Percentiles rank a stretch among this genome's conserved stretches.
Conservation (phyloP, 805 yeast genomes). For the Wickerhamomyces pijperi region DNA sequence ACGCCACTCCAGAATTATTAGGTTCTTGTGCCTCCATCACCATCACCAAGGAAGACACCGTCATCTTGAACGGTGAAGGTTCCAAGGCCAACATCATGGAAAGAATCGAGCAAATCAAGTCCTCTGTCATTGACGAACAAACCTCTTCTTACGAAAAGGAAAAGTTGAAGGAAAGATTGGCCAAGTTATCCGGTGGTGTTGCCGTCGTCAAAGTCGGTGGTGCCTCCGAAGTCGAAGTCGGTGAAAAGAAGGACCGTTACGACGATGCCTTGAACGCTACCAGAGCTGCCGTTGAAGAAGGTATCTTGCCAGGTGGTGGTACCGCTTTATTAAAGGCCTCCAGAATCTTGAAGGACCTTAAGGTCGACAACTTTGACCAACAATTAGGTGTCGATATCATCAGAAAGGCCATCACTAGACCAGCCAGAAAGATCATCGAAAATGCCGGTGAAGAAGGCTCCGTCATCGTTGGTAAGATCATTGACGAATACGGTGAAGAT, state of each 20-base stretch:
- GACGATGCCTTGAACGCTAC: conserved; percentile 98
- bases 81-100: conserved; percentile 71
- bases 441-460: conserved; percentile 99
- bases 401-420: conserved; percentile 89
- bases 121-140: conserved; percentile 15
- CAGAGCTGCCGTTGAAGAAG: conserved; percentile 98
- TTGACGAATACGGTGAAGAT: conserved; percentile 39
- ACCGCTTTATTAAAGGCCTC: conserved; percentile 90
- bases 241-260: conserved; percentile 99
- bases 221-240: conserved; percentile 93
- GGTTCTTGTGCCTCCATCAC: conserved; percentile 92
- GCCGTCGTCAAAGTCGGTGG: conserved; percentile 98
- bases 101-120: conserved; percentile 59
- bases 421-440: conserved; percentile 93
- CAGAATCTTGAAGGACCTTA: conserved; percentile 53
- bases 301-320: conserved; percentile 99
- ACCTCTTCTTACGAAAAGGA: conserved; percentile 76
- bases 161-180: conserved; percentile 95
- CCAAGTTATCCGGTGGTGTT: conserved; percentile 97
- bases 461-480: conserved; percentile 87
- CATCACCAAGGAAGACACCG: conserved; percentile 94
- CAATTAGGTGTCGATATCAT: conserved; percentile 94
- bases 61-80: conserved; percentile 91
- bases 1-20: conserved; percentile 79
- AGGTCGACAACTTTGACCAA: conserved; percentile 77